phyloP scores from a whole-genome alignment of 306 rosid species.

The Morella rubra region DNA sequence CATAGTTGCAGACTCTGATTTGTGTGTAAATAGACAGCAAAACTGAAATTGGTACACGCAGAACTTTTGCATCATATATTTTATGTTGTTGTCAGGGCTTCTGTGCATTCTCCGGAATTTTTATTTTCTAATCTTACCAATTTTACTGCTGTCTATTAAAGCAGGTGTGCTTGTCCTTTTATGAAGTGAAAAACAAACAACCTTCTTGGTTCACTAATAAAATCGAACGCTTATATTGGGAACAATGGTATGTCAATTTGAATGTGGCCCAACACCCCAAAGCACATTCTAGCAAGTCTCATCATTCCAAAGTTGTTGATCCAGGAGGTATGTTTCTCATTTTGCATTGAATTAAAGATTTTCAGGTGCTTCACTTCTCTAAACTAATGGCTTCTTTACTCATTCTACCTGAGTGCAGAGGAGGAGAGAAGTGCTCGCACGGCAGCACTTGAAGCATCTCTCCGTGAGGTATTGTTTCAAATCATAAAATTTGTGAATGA shows the following conservation, averaged over 20 bases:
- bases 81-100: not conserved
- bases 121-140: slow-evolving; percentile 5
- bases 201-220: slow-evolving; percentile 82
- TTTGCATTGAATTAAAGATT: slow-evolving; percentile 18
- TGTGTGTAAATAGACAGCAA: not conserved
- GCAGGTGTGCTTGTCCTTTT: slow-evolving; percentile 92
- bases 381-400: slow-evolving; percentile 9
- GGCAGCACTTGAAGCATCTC: slow-evolving; percentile 79
- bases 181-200: slow-evolving; percentile 81
- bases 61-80: not conserved
- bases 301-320: slow-evolving; percentile 70
- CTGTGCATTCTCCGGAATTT: not conserved
- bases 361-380: slow-evolving; percentile 17
- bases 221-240: slow-evolving; percentile 85
- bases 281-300: slow-evolving; percentile 66
- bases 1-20: not conserved
- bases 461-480: slow-evolving; percentile 86
- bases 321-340: slow-evolving; percentile 63
- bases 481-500: slow-evolving; percentile 92
- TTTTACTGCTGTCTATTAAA: slow-evolving; percentile 13
- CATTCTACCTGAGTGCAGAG: slow-evolving; percentile 33
- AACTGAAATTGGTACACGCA: not conserved
- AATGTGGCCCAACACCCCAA: slow-evolving; percentile 74
- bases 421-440: slow-evolving; percentile 79
- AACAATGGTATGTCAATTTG: slow-evolving; percentile 91